Base-by-base conservation (phyloP, 2,329 filamentous ascomycete genomes). In the Raffaelea albimanens region DNA sequence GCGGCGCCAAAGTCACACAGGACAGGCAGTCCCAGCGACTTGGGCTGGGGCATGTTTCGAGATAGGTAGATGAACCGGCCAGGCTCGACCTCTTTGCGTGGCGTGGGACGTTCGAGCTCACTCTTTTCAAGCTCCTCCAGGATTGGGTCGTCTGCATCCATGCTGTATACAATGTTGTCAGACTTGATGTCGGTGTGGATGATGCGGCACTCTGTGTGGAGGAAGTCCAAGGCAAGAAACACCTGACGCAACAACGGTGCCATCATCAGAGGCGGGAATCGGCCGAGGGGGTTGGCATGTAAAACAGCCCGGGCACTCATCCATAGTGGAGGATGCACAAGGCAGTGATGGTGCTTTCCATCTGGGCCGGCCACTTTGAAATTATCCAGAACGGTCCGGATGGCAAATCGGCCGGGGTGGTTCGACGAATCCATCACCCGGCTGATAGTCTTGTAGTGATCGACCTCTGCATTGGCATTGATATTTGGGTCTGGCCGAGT, bases 171-270 rank as follows among this genome's bases (percentile, higher is more conserved):
- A 42, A 70, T 65, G 47, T 70, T 70, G 52, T 67, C 65, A 2
- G 57, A 56, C 45, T 70, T 70, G 48, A 72, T 67, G 42, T 71
- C 67, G 44, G 66, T 71, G 54, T 73, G 69, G 20, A 70, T 60
- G 48, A 73, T 55, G 33, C 65, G 63, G 56, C 63, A 65, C 52
- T 70, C 63, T 4, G 59, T 61, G 52, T 72, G 68, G 36, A 72
- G 53, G 25, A 56, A 61, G 42, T 72, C 65, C 4, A 71, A 61
- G 18, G 66, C 68, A 34, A 61, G 60, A 20, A 71, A 64, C 10
- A 55, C 31, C 16, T 16, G 29, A 38, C 4, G 55, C 14, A 48
- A 48, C 23, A 73, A 57, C 34, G 62, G 59, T 20, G 52, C 51
- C 50, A 63, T 66, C 13, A 72, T 54, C 16, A 71, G 55, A 20